A percentile compares a stretch with the other conserved stretches of the same genome.
Evolutionary conservation across 192 early-diverging fungal genomes (phyloP).

Genomic region (Umbelopsis ramanniana): DNA sequence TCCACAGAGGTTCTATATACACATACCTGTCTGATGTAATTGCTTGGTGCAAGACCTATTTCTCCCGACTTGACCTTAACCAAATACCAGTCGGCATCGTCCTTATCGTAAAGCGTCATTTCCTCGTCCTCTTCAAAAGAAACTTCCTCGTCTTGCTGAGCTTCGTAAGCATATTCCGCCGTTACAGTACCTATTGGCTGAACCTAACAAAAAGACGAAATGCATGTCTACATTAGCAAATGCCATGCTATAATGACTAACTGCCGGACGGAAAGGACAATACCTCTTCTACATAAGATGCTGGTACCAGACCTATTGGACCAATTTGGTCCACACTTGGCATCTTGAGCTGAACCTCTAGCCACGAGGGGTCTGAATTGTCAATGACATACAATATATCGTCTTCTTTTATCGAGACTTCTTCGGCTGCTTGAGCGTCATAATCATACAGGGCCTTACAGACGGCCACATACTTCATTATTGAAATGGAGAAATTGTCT

Average conservation of each 20-base stretch:
- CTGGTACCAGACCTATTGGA: conserved; percentile 84
- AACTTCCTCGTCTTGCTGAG: conserved; percentile 85
- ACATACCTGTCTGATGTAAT: conserved; percentile 44
- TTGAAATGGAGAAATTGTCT: conserved; percentile 5
- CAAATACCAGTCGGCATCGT: conserved; percentile 95
- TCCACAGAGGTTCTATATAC: background rate
- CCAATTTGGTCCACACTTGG: conserved; percentile 46
- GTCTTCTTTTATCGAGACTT: conserved; percentile 85
- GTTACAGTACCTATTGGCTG: conserved; percentile 59
- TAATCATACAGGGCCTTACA: conserved; percentile 91
- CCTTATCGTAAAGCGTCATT: conserved; percentile 79
- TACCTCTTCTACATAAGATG: conserved; percentile 83
- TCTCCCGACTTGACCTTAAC: conserved; percentile 66
- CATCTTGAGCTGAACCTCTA: conserved; percentile 77
- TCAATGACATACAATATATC: conserved; percentile 88
- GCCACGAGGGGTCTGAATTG: conserved; percentile 92
- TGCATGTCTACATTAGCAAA: background rate
- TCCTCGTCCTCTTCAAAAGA: conserved; percentile 73
- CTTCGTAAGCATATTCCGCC: conserved; percentile 85
- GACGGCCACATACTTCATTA: conserved; percentile 57
- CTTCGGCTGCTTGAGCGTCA: conserved; percentile 80
- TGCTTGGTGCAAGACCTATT: conserved; percentile 86
- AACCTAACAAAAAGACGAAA: conserved; percentile 45
- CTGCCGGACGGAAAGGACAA: background rate
- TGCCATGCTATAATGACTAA: background rate